Evolutionary conservation across 2,329 filamentous ascomycete genomes (phyloP).

Genomic region (Ilyonectria sp.): DNA sequence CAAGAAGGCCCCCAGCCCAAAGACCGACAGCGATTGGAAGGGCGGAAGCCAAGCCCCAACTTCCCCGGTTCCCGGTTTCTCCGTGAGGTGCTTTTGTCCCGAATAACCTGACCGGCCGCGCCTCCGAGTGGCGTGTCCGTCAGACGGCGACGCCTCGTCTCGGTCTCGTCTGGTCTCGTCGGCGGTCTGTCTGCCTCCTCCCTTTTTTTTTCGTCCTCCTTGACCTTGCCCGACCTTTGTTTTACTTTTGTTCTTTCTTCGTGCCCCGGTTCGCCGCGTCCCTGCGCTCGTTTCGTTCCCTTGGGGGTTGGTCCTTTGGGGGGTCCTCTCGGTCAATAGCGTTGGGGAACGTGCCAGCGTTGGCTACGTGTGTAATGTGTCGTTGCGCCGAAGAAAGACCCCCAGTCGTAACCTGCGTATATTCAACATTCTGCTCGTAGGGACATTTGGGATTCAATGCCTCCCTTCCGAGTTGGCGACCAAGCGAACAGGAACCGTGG

Average conservation of each 20-base stretch:
- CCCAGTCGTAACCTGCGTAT: not conserved
- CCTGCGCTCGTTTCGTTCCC: slow-evolving; percentile 11
- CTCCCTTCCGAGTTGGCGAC: slow-evolving; percentile 4
- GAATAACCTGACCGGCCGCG: slow-evolving; percentile 40
- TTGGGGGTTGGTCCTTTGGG: not conserved
- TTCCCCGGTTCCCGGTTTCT: slow-evolving; percentile 32
- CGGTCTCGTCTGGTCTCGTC: not conserved
- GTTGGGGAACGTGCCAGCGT: slow-evolving; percentile 22
- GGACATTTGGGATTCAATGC: not conserved
- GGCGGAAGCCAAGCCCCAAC: slow-evolving; percentile 23
- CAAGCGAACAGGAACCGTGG: not conserved
- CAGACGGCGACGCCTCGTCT: slow-evolving; percentile 22
- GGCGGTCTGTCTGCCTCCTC: not conserved
- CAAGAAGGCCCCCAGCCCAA: not conserved
- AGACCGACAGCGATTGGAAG: slow-evolving; percentile 22
- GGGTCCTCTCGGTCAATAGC: slow-evolving; percentile 14
- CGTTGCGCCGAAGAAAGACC: slow-evolving; percentile 20
- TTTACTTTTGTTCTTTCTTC: not conserved
- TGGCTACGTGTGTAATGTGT: not conserved
- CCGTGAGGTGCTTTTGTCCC: slow-evolving; percentile 44
- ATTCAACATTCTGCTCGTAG: not conserved
- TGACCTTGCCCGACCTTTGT: not conserved
- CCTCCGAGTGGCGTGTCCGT: slow-evolving; percentile 43
- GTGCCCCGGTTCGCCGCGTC: slow-evolving; percentile 7
- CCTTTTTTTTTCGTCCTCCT: not conserved